Evolutionary conservation across 2,329 filamentous ascomycete species (phyloP).

Genomic region (Neofusicoccum umdonicola): DNA sequence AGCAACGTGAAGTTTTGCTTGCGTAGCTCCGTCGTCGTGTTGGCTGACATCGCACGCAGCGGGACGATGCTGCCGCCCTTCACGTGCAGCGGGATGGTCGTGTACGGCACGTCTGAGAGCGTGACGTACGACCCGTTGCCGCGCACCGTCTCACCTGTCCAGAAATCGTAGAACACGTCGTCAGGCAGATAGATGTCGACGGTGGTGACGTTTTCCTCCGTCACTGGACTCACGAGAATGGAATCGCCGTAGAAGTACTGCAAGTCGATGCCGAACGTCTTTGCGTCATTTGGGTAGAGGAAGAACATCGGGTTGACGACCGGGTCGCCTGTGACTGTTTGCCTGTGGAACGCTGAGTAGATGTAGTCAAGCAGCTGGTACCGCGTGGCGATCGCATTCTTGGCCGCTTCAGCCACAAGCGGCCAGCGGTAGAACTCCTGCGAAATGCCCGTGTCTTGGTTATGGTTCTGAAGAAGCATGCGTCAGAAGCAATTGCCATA

Average conservation of each 20-base stretch:
- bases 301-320: conserved; percentile 71
- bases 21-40: conserved; percentile 63
- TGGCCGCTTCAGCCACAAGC: conserved; percentile 61
- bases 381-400: conserved; percentile 67
- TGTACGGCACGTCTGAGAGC: conserved; percentile 46
- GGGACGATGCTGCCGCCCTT: conserved; percentile 66
- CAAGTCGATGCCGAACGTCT: conserved; percentile 51
- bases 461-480: conserved; percentile 54
- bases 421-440: conserved; percentile 76
- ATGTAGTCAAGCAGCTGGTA: conserved; percentile 77
- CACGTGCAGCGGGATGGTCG: conserved; percentile 65
- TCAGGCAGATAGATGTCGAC: conserved; percentile 58
- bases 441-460: conserved; percentile 49
- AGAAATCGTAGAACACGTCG: conserved; percentile 61
- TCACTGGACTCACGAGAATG: conserved; percentile 58
- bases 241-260: conserved; percentile 61
- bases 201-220: conserved; percentile 49
- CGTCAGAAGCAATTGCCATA: background rate
- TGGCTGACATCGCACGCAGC: conserved; percentile 53
- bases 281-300: conserved; percentile 59
- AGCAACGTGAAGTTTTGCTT: conserved; percentile 68
- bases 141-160: conserved; percentile 48
- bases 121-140: conserved; percentile 48
- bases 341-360: conserved; percentile 67
- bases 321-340: conserved; percentile 62